phyloP scores from a whole-genome alignment of 495 filamentous ascomycete species.

The Neurospora sp. region DNA sequence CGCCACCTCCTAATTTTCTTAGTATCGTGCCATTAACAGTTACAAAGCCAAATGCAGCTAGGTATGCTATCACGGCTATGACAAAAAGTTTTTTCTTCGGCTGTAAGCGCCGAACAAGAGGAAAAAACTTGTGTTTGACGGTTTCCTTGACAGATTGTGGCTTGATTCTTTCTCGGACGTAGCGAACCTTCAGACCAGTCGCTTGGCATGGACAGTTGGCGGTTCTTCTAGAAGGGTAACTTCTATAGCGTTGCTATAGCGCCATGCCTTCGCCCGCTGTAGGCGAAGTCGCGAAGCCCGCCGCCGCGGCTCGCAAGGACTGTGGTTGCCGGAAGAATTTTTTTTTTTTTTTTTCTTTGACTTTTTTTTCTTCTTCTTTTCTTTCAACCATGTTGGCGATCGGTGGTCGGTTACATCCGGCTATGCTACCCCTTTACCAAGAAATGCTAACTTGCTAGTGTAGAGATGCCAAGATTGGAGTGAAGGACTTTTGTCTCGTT shows the following conservation, averaged over 20 bases:
- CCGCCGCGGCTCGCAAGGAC: neutral
- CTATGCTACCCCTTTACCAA: neutral
- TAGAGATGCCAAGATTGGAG: neutral
- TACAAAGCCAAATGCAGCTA: no score
- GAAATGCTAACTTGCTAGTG: neutral
- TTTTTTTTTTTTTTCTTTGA: neutral
- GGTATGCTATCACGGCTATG: neutral
- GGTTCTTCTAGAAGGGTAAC: neutral
- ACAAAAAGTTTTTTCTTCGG: neutral
- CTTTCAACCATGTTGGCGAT: neutral
- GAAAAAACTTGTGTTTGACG: neutral
- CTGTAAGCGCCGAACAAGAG: neutral
- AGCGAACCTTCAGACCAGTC: neutral
- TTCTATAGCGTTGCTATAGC: neutral
- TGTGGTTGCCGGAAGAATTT: neutral
- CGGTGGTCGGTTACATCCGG: neutral
- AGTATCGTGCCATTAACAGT: neutral
- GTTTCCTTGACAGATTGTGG: neutral
- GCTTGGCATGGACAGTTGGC: neutral
- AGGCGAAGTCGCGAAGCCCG: neutral
- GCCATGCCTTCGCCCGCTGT: neutral
- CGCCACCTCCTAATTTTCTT: neutral
- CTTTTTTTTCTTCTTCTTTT: neutral
- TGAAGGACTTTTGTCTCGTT: neutral
- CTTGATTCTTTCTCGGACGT: neutral